Evolutionary conservation across 495 filamentous ascomycete species (phyloP).

Genomic region (Bombardia bombarda): DNA sequence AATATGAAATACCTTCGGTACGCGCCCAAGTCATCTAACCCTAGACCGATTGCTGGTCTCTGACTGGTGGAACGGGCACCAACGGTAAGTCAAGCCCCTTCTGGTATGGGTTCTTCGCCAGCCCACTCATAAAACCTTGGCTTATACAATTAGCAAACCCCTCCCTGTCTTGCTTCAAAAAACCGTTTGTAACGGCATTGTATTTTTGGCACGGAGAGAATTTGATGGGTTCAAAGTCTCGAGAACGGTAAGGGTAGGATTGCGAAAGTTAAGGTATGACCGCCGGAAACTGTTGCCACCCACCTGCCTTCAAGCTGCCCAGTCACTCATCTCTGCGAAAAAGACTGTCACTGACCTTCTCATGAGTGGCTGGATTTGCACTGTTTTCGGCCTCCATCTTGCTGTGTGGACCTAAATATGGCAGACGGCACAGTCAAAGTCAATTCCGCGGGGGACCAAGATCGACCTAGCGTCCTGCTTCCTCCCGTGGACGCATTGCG

Average conservation of each 20-base stretch:
- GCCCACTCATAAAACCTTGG: conserved; percentile 3
- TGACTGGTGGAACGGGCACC: conserved; percentile 6
- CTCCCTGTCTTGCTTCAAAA: background rate
- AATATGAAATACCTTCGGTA: background rate
- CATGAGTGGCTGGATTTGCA: conserved; percentile 6
- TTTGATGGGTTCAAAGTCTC: no score
- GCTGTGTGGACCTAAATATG: no score
- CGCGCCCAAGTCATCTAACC: conserved; percentile 24
- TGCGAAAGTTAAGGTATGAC: background rate
- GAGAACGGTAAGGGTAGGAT: background rate
- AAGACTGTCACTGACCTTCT: no score
- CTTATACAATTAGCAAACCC: background rate
- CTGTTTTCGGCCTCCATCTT: no score
- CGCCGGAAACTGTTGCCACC: background rate
- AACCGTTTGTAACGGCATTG: background rate
- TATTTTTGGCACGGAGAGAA: background rate
- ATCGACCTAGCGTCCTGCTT: no score
- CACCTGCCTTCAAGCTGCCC: no score
- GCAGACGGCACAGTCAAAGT: no score
- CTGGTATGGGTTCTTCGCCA: conserved; percentile 4
- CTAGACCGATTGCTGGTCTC: conserved; percentile 1
- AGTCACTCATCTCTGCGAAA: no score
- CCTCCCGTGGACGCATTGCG: no score
- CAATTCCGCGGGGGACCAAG: no score
- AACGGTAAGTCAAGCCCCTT: conserved; percentile 3